Evolutionary conservation across 371 early-diverging fungal genomes (phyloP).

Genomic region (Polyrhizophydium stewartii): DNA sequence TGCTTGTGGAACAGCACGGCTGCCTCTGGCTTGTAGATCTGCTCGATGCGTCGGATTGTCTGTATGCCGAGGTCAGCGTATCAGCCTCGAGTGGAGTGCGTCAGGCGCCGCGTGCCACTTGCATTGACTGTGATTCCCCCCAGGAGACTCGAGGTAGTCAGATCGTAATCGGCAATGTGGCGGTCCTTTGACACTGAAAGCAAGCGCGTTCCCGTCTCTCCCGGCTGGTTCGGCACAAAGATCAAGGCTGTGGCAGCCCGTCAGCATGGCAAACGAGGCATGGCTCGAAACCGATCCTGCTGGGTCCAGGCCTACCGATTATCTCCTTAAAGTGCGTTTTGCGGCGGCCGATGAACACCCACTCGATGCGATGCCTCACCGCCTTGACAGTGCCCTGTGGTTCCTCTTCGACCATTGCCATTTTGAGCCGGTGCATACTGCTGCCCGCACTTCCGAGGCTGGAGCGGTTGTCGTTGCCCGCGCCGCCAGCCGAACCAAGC

Average conservation of each 20-base stretch:
- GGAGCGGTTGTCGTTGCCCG: not conserved
- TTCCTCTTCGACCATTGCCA: not conserved
- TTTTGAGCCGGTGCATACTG: not conserved
- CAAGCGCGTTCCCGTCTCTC: slow-evolving; percentile 15
- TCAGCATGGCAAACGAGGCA: not conserved
- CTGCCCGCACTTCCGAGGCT: not conserved
- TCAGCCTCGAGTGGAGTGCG: not conserved
- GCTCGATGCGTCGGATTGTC: slow-evolving; percentile 35
- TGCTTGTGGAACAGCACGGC: slow-evolving; percentile 20
- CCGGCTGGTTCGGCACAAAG: slow-evolving; percentile 24
- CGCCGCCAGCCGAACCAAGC: not conserved
- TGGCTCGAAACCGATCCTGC: not conserved
- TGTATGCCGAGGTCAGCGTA: not conserved
- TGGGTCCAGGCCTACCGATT: slow-evolving; percentile 35
- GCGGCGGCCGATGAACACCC: slow-evolving; percentile 38
- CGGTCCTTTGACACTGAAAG: slow-evolving; percentile 35
- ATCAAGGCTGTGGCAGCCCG: slow-evolving; percentile 29
- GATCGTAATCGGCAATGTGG: slow-evolving; percentile 40
- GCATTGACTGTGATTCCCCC: slow-evolving; percentile 31
- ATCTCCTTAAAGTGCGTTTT: slow-evolving; percentile 37
- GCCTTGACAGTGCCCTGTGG: not conserved
- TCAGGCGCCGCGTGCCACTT: too few relatives aligned
- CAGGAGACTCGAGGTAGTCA: slow-evolving; percentile 21
- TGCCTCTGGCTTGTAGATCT: slow-evolving; percentile 31
- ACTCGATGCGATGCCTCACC: slow-evolving; percentile 21